phyloP scores from a whole-genome alignment of 2,329 filamentous ascomycete species.

The Alternaria ventricosa region DNA sequence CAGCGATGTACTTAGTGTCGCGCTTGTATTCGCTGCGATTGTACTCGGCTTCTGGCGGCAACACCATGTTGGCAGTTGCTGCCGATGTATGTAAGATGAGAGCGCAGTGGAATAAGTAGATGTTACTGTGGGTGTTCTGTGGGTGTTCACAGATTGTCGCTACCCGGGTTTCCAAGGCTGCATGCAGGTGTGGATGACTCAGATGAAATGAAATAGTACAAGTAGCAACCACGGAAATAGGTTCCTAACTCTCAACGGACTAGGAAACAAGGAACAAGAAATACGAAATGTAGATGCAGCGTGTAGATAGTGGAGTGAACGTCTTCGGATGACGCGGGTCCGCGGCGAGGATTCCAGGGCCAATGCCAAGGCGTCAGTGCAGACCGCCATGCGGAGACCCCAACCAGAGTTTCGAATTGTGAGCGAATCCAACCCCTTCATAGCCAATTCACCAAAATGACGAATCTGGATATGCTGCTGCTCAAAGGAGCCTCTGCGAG shows the following conservation, averaged over 20 bases:
- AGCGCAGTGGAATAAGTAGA: background rate
- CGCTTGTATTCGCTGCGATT: background rate
- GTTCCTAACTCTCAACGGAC: too few relatives aligned
- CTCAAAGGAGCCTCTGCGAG: slow-evolving; percentile 79
- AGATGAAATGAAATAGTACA: too few relatives aligned
- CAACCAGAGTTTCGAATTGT: slow-evolving; percentile 5
- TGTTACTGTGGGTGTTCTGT: background rate
- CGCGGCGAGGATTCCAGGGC: background rate
- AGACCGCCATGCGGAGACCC: slow-evolving; percentile 1
- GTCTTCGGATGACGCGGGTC: background rate
- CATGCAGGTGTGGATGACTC: too few relatives aligned
- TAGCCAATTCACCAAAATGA: slow-evolving; percentile 34
- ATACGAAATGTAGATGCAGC: background rate
- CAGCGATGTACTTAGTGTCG: background rate
- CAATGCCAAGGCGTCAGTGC: slow-evolving; percentile 7
- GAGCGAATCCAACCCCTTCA: slow-evolving; percentile 4
- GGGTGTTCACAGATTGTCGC: too few relatives aligned
- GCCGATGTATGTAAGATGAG: background rate
- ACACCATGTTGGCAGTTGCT: rapidly evolving
- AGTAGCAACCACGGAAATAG: too few relatives aligned
- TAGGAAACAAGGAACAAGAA: too few relatives aligned
- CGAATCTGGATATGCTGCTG: slow-evolving; percentile 73
- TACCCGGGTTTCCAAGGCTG: too few relatives aligned
- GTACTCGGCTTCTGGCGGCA: background rate
- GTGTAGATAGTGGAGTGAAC: background rate